These are phyloP conservation scores for Cercospora zeae-maydis DNA, from an alignment of 2,329 filamentous ascomycete genomes.

Conservation along the genomic window DNA sequence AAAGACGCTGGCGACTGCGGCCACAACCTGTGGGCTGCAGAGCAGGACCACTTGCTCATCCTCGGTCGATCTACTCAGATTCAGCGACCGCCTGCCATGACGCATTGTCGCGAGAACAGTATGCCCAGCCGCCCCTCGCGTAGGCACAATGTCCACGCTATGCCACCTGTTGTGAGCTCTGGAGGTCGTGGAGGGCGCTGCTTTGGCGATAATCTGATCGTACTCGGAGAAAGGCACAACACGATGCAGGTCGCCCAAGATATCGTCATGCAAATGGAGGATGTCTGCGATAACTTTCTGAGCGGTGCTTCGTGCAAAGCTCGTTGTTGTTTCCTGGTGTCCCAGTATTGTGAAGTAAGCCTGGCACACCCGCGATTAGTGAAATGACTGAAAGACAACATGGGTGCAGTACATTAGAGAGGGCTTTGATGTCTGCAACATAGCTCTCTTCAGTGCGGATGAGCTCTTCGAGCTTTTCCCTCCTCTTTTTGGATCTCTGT, in stretches of 20 bases:
- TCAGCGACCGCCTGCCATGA: slow-evolving; percentile 45
- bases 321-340: slow-evolving; percentile 27
- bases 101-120: slow-evolving; percentile 30
- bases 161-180: slow-evolving; percentile 48
- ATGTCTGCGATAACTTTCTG: slow-evolving; percentile 58
- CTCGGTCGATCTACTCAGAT: slow-evolving; percentile 42
- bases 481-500: slow-evolving; percentile 68
- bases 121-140: slow-evolving; percentile 33
- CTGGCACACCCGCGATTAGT: slow-evolving; percentile 22
- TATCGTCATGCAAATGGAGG: slow-evolving; percentile 75
- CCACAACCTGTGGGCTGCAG: slow-evolving; percentile 53
- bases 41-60: slow-evolving; percentile 39
- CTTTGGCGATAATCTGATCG: slow-evolving; percentile 34
- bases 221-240: slow-evolving; percentile 63
- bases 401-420: slow-evolving; percentile 68
- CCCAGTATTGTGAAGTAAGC: slow-evolving; percentile 45
- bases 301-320: slow-evolving; percentile 30
- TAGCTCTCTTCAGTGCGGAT: slow-evolving; percentile 85
- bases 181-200: slow-evolving; percentile 13
- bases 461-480: slow-evolving; percentile 79
- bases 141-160: slow-evolving; percentile 46
- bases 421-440: slow-evolving; percentile 77
- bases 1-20: slow-evolving; percentile 54
- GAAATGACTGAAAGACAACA: background rate
- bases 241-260: slow-evolving; percentile 70